Percentiles rank a stretch among this genome's conserved stretches.
Evolutionary conservation across 768 basidiomycete species (phyloP).

Genomic region (Coprinellus micaceus): DNA sequence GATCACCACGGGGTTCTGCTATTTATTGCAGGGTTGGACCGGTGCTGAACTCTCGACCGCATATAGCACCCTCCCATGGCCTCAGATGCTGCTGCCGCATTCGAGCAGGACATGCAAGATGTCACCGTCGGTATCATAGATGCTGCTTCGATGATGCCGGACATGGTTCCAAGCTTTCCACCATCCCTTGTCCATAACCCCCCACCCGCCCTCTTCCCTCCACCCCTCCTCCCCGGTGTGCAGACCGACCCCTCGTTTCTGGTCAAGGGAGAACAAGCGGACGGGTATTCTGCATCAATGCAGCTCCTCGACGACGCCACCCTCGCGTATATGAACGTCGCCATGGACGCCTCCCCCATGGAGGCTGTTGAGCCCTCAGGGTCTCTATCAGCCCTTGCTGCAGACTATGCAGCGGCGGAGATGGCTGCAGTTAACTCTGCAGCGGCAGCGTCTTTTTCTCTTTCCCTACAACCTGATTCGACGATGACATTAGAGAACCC

Average conservation of each 20-base stretch:
- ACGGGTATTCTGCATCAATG: conserved; percentile 26
- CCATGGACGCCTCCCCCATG: conserved; percentile 29
- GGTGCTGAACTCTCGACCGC: background rate
- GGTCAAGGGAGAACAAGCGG: conserved; percentile 24
- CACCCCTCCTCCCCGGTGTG: conserved; percentile 24
- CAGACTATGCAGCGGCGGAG: conserved; percentile 32
- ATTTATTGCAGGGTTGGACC: background rate
- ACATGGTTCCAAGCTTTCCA: conserved; percentile 14
- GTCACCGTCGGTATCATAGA: background rate
- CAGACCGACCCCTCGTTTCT: conserved; percentile 32
- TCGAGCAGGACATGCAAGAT: conserved; percentile 4
- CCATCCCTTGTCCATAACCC: conserved; percentile 16
- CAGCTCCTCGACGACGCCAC: conserved; percentile 37
- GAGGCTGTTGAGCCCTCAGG: conserved; percentile 25
- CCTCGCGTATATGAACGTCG: conserved; percentile 24
- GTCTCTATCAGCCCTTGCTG: conserved; percentile 26
- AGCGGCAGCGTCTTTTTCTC: conserved; percentile 25
- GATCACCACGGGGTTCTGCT: conserved; percentile 1
- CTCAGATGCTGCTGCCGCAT: background rate
- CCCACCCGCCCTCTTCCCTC: conserved; percentile 19
- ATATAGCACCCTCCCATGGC: background rate
- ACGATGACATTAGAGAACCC: conserved; percentile 36
- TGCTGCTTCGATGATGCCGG: conserved; percentile 1
- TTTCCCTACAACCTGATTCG: conserved; percentile 30
- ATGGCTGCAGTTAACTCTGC: conserved; percentile 25